Evolutionary conservation across 2,329 filamentous ascomycete species (phyloP).

Genomic region (Neodidymelliopsis sp.): DNA sequence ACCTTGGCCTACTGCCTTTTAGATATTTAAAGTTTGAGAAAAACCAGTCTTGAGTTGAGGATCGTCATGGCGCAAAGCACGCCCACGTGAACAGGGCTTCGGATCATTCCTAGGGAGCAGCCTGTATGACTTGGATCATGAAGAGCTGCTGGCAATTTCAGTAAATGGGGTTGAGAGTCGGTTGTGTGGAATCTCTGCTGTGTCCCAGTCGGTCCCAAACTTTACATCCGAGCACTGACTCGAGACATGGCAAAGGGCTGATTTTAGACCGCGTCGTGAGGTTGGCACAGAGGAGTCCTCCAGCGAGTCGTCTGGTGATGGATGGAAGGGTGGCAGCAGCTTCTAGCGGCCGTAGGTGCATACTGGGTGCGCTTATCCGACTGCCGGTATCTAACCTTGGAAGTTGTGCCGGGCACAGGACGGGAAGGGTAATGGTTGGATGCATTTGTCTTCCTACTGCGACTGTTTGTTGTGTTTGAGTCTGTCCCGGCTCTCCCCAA

Average conservation of each 20-base stretch:
- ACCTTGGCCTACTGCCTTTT: neutral
- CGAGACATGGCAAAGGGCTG: conserved; percentile 10
- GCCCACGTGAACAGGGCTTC: conserved; percentile 8
- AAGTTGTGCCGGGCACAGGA: conserved; percentile 9
- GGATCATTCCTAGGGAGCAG: neutral
- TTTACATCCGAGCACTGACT: conserved; percentile 27
- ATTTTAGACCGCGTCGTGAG: conserved; percentile 19
- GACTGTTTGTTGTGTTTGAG: conserved; percentile 4
- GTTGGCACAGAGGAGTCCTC: conserved; percentile 7
- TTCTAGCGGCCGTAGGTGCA: conserved; percentile 32
- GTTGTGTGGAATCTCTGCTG: conserved; percentile 8
- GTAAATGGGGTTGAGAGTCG: neutral
- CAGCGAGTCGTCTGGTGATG: conserved; percentile 14
- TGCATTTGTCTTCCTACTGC: neutral
- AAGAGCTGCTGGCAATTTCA: neutral
- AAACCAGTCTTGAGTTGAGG: conserved; percentile 3
- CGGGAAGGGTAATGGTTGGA: neutral
- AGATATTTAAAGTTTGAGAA: conserved; percentile 12
- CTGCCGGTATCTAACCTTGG: conserved; percentile 9
- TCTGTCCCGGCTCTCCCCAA: conserved; percentile 19
- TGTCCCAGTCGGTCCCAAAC: conserved; percentile 24
- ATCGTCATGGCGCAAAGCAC: conserved; percentile 1
- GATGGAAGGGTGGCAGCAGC: conserved; percentile 22
- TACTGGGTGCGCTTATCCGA: conserved; percentile 5
- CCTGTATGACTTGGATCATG: neutral